These are phyloP conservation scores for Ramaria sp. DNA, from an alignment of 768 basidiomycete genomes.

Conservation along the genomic window DNA sequence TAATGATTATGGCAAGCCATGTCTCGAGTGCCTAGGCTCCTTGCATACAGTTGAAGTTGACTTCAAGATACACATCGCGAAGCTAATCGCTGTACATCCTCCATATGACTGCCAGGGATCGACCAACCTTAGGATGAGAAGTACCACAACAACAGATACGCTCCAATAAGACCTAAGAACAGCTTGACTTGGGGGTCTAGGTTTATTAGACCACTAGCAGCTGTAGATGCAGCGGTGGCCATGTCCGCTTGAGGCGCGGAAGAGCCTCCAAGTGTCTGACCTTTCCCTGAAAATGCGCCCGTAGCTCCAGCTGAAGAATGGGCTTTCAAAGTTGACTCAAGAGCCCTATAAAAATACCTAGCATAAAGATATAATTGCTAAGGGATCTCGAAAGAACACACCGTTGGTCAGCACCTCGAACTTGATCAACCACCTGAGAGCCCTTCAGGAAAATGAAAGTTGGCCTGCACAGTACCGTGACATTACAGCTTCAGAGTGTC, in stretches of 20 bases:
- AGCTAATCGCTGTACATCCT: neutral
- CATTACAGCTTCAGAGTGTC: neutral
- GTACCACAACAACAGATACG: slow-evolving; percentile 50
- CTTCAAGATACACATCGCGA: no score
- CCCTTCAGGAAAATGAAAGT: slow-evolving; percentile 76
- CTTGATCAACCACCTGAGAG: slow-evolving; percentile 52
- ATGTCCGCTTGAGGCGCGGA: slow-evolving; percentile 5
- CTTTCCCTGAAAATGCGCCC: slow-evolving; percentile 56
- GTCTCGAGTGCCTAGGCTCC: no score
- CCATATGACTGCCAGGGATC: neutral
- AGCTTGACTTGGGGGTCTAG: slow-evolving; percentile 62
- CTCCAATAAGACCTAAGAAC: slow-evolving; percentile 47
- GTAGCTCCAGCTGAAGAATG: slow-evolving; percentile 32
- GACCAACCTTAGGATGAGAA: slow-evolving; percentile 10
- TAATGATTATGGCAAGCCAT: no score
- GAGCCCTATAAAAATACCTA: slow-evolving; percentile 30
- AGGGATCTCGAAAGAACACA: slow-evolving; percentile 23
- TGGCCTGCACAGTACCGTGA: slow-evolving; percentile 39
- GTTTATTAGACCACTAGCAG: slow-evolving; percentile 27
- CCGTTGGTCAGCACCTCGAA: slow-evolving; percentile 62
- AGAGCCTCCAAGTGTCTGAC: slow-evolving; percentile 56
- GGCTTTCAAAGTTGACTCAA: slow-evolving; percentile 48
- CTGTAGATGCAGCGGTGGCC: slow-evolving; percentile 25
- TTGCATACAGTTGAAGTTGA: no score
- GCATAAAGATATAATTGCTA: neutral